Conservation (phyloP, 108 stramenopile species). For the Nitzschia inconspicua region DNA sequence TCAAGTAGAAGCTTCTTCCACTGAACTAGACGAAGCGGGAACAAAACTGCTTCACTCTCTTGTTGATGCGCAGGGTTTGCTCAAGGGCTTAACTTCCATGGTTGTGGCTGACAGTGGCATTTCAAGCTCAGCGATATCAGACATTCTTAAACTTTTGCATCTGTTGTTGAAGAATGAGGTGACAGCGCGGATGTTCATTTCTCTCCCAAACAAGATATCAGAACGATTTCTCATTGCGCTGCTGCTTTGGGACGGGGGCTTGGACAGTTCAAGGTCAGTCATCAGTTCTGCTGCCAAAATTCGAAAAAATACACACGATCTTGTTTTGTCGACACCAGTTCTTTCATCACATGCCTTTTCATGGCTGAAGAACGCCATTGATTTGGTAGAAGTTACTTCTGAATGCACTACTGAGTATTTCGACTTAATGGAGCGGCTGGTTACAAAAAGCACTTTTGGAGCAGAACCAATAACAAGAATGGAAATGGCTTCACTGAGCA, state of each 20-base stretch:
- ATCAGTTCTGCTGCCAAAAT: constrained; percentile 54
- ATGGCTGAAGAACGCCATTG: constrained; percentile 73
- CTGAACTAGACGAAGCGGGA: constrained; percentile 50
- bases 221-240: constrained; percentile 74
- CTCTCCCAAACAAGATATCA: constrained; percentile 57
- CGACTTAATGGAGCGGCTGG: constrained; percentile 66
- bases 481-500: constrained; percentile 57
- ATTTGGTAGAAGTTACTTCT: constrained; percentile 49
- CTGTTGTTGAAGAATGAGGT: constrained; percentile 57
- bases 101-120: constrained; percentile 73
- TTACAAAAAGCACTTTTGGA: constrained; percentile 17
- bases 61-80: constrained; percentile 52
- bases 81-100: constrained; percentile 71
- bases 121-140: constrained; percentile 67
- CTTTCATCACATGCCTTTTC: constrained; percentile 65
- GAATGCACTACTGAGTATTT: constrained; percentile 80
- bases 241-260: constrained; percentile 67
- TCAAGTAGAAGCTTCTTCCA: constrained; percentile 1
- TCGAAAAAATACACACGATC: constrained; percentile 60
- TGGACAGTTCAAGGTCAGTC: constrained; percentile 28
- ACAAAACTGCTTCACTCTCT: constrained; percentile 50
- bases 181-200: constrained; percentile 53
- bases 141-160: constrained; percentile 65
- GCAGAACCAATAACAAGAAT: constrained; percentile 17
- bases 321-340: constrained; percentile 63